A percentile compares a stretch with the other conserved stretches of the same genome.
Evolutionary conservation across 108 stramenopile species (phyloP).

Genomic region (Nitzschia palea): DNA sequence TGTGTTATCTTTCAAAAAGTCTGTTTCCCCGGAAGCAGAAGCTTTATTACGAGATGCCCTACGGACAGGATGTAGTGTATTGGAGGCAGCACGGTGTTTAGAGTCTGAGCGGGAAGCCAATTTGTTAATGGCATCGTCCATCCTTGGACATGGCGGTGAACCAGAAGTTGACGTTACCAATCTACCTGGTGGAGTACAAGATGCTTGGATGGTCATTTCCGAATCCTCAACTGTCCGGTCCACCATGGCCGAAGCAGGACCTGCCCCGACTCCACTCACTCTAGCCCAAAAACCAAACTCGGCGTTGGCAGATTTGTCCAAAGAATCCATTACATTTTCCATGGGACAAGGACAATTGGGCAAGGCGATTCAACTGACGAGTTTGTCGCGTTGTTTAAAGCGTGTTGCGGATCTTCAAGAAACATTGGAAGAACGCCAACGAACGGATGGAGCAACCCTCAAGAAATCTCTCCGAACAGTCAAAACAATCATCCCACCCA

Average conservation of each 20-base stretch:
- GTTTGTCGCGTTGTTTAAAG: slow-evolving; percentile 38
- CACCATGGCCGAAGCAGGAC: slow-evolving; percentile 10
- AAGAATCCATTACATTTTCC: slow-evolving; percentile 35
- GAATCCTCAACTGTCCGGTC: slow-evolving; percentile 11
- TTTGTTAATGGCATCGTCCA: slow-evolving; percentile 51
- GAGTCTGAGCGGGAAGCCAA: slow-evolving; percentile 72
- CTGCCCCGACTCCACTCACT: not conserved
- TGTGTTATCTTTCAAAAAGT: slow-evolving; percentile 9
- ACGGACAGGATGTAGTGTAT: slow-evolving; percentile 17
- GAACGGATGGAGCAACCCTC: slow-evolving; percentile 19
- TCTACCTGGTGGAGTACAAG: slow-evolving; percentile 68
- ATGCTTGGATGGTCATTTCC: slow-evolving; percentile 61
- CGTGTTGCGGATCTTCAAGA: slow-evolving; percentile 38
- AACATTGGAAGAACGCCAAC: slow-evolving; percentile 31
- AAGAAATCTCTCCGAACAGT: slow-evolving; percentile 14
- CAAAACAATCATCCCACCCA: slow-evolving; percentile 21
- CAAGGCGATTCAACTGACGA: slow-evolving; percentile 42
- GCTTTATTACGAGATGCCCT: slow-evolving; percentile 21
- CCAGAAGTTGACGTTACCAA: slow-evolving; percentile 27
- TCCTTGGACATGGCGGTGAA: slow-evolving; percentile 29
- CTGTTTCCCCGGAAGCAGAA: slow-evolving; percentile 24
- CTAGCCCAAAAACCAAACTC: not conserved
- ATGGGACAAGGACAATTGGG: slow-evolving; percentile 64
- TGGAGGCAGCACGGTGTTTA: slow-evolving; percentile 68
- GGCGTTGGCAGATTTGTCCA: slow-evolving; percentile 9